Percentiles rank a stretch among this genome's conserved stretches.
Conservation (phyloP, 257 asterid genomes). For the Scutellaria barbata region DNA sequence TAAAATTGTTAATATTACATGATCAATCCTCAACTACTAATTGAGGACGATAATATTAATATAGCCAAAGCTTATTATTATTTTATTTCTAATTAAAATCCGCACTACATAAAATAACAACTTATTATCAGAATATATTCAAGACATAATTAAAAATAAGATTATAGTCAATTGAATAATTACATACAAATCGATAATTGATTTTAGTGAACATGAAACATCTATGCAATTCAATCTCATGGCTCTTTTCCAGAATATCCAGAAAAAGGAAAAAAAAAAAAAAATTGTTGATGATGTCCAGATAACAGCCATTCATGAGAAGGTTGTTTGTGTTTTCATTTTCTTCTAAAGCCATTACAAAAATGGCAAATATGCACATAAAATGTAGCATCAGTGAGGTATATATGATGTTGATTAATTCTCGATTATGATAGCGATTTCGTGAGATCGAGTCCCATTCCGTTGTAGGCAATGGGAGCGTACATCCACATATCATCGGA, state of each 20-base stretch:
- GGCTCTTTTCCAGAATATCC: slow-evolving; percentile 23
- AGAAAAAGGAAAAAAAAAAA: neutral
- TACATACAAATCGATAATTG: slow-evolving; percentile 11
- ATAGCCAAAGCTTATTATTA: no score
- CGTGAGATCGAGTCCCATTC: slow-evolving; percentile 57
- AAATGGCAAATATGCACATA: slow-evolving; percentile 34
- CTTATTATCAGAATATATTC: neutral
- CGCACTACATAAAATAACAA: neutral
- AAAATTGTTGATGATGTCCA: slow-evolving; percentile 4
- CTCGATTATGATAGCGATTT: slow-evolving; percentile 35
- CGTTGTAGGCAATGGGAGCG: slow-evolving; percentile 71
- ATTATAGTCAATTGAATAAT: slow-evolving; percentile 3
- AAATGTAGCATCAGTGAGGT: slow-evolving; percentile 28
- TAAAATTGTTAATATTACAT: neutral
- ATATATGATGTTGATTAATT: neutral
- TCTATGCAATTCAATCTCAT: slow-evolving; percentile 37
- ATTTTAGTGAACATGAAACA: neutral
- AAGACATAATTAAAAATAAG: neutral
- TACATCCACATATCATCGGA: slow-evolving; percentile 75
- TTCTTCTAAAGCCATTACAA: neutral
- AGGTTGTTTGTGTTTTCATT: neutral
- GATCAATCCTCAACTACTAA: neutral
- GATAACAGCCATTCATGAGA: slow-evolving; percentile 19
- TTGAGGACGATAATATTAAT: no score
- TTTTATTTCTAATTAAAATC: no score